Evolutionary conservation across 805 yeast genomes (phyloP), one percentile per base, ranked within the genome.

Genomic region (Candida hungchunana): DNA sequence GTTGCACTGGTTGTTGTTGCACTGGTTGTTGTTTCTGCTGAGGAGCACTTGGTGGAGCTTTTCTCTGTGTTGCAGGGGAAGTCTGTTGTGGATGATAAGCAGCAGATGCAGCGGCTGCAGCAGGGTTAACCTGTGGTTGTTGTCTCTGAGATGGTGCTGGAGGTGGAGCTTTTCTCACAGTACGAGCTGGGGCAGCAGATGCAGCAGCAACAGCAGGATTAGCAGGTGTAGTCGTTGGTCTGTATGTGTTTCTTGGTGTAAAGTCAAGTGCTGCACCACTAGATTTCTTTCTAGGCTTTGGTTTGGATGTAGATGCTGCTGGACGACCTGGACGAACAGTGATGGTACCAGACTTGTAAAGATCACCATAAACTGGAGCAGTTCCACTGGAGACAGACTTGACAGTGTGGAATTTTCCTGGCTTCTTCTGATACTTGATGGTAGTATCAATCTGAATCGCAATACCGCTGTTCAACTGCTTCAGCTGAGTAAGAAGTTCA

Each of bases 261-360:
- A 48, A 52, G 26, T 55, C 60, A 11, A 57, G 46, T 2, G 51
- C 49, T 15, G 43, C 48, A 17, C 43, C 44, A 8, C 48, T 30
- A 12, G 47, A 50, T 23, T 59, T 62, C n/a, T 77, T 78, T 56
- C 77, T 76, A 20, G 97, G 97, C 48, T 82, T 77, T 50, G 79
- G 77, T 22, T 77, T 80, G 15, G 88, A 81, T n/a, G 55, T 64
- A 10, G 93, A 73, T 40, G 66, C 73, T 0, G 85, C 79, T 6
- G 96, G 88, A 43, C 75, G 67, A 12, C 98, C 98, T 29, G 73
- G 73, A 31, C 78, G 75, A 13, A 87, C 96, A 26, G 76, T 78
- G 18, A 93, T 89, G 0, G 85, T 77, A 44, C 95, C 84, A 4
- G 96, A 86, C 64, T 93, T 93, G 67, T 93, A 93, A 9, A 64